These are phyloP conservation scores for Coelastrella sp. DNA, from an alignment of 139 green algal species.

Conservation along the genomic window DNA sequence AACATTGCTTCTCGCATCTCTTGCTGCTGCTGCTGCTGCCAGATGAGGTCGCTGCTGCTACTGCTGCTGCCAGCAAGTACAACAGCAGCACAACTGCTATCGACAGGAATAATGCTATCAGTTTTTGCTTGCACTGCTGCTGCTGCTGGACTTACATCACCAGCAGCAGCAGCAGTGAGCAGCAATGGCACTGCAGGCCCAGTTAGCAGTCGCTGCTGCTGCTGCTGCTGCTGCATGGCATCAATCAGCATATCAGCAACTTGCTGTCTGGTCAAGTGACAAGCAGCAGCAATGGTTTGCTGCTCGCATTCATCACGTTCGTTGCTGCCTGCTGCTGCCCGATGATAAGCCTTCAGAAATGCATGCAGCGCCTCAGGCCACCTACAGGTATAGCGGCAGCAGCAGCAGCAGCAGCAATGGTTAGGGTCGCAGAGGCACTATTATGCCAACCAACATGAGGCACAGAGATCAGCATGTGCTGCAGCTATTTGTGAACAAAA, in stretches of 20 bases:
- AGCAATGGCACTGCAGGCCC: no score
- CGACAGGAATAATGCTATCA: neutral
- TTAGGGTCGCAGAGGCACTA: neutral
- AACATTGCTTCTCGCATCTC: conserved; percentile 13
- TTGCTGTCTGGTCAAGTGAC: conserved; percentile 1
- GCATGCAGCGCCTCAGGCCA: neutral
- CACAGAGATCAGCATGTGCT: neutral
- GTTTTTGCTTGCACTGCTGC: no score
- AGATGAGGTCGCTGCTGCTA: neutral
- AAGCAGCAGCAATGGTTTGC: neutral
- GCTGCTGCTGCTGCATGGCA: neutral
- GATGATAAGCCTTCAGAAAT: neutral
- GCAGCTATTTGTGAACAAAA: no score
- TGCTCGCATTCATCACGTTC: conserved; percentile 4
- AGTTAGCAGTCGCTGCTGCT: neutral
- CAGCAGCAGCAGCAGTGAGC: neutral
- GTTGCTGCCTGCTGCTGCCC: neutral
- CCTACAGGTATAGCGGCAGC: neutral
- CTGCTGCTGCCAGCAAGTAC: neutral
- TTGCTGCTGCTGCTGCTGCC: conserved; percentile 6
- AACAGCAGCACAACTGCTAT: neutral
- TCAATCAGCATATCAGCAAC: neutral
- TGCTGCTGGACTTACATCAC: neutral
- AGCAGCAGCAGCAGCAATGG: neutral
- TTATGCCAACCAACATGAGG: neutral